Conservation (phyloP, 2,329 filamentous ascomycete genomes). For the Coniochaeta hoffmannii region DNA sequence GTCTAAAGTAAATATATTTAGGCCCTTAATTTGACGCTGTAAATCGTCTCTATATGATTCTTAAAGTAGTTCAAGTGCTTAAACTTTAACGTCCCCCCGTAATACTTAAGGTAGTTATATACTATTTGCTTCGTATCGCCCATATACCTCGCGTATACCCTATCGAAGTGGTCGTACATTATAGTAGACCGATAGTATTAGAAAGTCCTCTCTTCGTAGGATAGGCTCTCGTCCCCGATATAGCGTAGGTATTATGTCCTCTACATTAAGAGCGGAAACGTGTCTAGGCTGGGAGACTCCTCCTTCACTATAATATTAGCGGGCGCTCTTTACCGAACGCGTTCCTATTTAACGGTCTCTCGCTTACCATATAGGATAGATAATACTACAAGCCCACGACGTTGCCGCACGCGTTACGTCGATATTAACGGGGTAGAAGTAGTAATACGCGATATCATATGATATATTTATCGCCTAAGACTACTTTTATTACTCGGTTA, state of each 20-base stretch:
- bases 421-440: too few species aligned
- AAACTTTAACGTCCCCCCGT: conserved; percentile 4
- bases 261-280: conserved; percentile 10
- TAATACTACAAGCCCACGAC: too few species aligned
- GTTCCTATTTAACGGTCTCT: conserved; percentile 4
- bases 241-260: conserved; percentile 8
- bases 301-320: conserved; percentile 4
- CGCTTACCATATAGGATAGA: neutral
- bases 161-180: conserved; percentile 2
- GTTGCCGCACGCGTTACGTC: too few species aligned
- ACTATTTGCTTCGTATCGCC: neutral
- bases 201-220: conserved; percentile 9
- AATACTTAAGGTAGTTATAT: conserved; percentile 1
- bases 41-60: conserved; percentile 5
- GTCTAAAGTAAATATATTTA: neutral
- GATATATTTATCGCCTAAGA: too few species aligned
- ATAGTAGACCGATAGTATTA: conserved; percentile 5
- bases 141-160: neutral
- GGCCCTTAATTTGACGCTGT: neutral
- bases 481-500: neutral
- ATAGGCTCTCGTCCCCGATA: conserved; percentile 9
- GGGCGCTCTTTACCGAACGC: conserved; percentile 3
- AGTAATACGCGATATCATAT: too few species aligned
- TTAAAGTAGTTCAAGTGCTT: conserved; percentile 5
- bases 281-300: conserved; percentile 6